Conservation (phyloP, 2,329 filamentous ascomycete genomes). For the Raffaelea ambrosiae region DNA sequence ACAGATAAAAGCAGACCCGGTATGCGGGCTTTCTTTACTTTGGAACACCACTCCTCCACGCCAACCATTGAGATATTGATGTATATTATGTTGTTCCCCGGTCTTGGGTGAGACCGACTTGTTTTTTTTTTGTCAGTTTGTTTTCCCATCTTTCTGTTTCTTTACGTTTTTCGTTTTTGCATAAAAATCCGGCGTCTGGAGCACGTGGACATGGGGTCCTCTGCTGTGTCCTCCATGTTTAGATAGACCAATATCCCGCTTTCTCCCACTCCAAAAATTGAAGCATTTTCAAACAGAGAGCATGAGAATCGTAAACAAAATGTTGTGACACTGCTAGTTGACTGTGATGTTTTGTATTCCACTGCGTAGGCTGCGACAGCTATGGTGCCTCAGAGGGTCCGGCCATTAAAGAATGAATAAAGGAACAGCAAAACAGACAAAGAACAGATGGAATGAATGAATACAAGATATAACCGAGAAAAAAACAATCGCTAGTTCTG, state of each 20-base stretch:
- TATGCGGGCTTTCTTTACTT: too few species aligned
- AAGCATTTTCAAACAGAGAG: not conserved
- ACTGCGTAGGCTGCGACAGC: too few species aligned
- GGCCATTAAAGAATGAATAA: not conserved
- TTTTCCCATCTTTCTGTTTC: too few species aligned
- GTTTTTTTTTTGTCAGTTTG: too few species aligned
- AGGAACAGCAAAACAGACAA: not conserved
- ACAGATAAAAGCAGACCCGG: too few species aligned
- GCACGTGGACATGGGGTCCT: not conserved
- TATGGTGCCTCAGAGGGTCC: too few species aligned
- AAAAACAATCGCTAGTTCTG: too few species aligned
- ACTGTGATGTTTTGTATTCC: too few species aligned
- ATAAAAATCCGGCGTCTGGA: constrained; percentile 5
- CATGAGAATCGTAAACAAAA: too few species aligned
- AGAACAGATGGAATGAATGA: not conserved
- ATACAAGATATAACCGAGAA: not conserved
- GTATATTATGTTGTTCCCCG: not conserved
- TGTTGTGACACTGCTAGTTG: too few species aligned
- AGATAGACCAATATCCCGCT: constrained; percentile 2
- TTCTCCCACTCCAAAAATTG: constrained; percentile 1
- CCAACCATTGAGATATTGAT: not conserved
- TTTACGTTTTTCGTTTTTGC: not conserved
- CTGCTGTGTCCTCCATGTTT: not conserved
- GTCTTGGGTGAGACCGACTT: not conserved
- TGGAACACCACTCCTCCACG: too few species aligned